Evolutionary conservation across 2,329 filamentous ascomycete species (phyloP).

Genomic region (Drechslerella dactyloides): DNA sequence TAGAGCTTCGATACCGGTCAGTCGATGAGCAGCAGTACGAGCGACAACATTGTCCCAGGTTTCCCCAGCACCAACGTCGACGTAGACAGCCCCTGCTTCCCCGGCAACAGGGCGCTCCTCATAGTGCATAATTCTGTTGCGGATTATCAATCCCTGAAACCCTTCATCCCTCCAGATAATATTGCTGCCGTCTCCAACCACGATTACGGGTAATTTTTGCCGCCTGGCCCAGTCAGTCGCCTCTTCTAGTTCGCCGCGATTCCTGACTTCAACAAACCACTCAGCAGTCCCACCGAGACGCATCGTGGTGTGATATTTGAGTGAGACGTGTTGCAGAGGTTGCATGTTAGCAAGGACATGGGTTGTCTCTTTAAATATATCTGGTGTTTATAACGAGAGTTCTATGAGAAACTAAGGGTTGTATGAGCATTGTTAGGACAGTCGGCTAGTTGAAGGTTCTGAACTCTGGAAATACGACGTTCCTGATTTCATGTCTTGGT

Average conservation of each 20-base stretch:
- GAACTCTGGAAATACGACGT: no score
- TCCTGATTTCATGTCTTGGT: no score
- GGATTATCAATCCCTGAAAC: conserved; percentile 18
- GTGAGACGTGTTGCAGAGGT: conserved; percentile 6
- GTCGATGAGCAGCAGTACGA: conserved; percentile 11
- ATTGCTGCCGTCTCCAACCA: conserved; percentile 24
- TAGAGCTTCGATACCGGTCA: conserved; percentile 24
- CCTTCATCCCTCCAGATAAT: conserved; percentile 27
- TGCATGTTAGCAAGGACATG: conserved; percentile 11
- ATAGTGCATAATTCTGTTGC: conserved; percentile 22
- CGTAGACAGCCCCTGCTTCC: background rate
- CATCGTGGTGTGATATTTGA: conserved; percentile 20
- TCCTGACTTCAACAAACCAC: conserved; percentile 5
- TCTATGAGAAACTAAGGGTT: no score
- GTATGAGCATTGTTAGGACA: no score
- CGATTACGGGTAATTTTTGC: conserved; percentile 6
- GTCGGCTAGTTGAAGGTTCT: no score
- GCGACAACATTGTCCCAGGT: conserved; percentile 25
- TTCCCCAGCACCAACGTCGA: conserved; percentile 22
- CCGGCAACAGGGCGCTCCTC: conserved; percentile 7
- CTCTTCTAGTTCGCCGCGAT: conserved; percentile 12
- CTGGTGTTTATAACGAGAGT: no score
- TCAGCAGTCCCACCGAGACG: conserved; percentile 17
- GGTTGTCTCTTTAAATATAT: no score
- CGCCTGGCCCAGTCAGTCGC: conserved; percentile 12